Base-by-base conservation (phyloP, 192 early-diverging fungal genomes). In the Chytriomyces sp. region DNA sequence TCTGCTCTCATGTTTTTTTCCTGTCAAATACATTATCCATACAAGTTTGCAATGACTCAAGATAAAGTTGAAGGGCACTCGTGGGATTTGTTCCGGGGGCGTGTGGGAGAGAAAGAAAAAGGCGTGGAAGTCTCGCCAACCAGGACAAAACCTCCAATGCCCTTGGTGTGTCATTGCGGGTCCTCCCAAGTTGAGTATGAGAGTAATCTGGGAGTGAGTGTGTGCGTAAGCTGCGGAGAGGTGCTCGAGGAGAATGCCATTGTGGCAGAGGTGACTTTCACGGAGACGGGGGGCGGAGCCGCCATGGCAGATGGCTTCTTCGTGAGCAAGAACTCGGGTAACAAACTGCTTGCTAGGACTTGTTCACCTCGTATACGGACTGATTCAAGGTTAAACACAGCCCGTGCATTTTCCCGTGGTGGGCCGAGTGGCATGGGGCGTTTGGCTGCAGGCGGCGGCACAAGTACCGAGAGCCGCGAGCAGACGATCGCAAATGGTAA, bases 171-270 rank as follows among this genome's bases (percentile, higher is more conserved):
- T 32, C 41, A 5, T 3, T 65, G 63, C 40, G 63, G 63, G 14
- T 65, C 63, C 2, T 65, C 63, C 22, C 8, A 7, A 7, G 38
- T 65, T 5, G 63, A 65, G 28, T 49, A 14, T 7, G 63, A 65
- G n/a, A 39, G 33, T 19, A 33, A 7, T 28, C 63, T 65, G 5
- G 63, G 63, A 2, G 39, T 49, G n/a, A 22, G n/a, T 19, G 63
- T 65, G 63, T 65, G 63, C 40, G n/a, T 22, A 22, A 25, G 39
- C 4, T 65, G 63, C 28, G 36, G 57, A 19, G 79, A 95, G 87
- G 95, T 98, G 26, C 65, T 93, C 56, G 95, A 97, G 81, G 93
- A 98, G 74, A 95, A 95, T 78, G 86, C 86, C 39, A 96, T 98
- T 57, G 92, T 98, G 19, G 78, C 93, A 0, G 96, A 98, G 82